Percentiles rank a stretch among this genome's conserved stretches.
phyloP scores from a whole-genome alignment of 345 rosid genomes.

The Microcos paniculata region DNA sequence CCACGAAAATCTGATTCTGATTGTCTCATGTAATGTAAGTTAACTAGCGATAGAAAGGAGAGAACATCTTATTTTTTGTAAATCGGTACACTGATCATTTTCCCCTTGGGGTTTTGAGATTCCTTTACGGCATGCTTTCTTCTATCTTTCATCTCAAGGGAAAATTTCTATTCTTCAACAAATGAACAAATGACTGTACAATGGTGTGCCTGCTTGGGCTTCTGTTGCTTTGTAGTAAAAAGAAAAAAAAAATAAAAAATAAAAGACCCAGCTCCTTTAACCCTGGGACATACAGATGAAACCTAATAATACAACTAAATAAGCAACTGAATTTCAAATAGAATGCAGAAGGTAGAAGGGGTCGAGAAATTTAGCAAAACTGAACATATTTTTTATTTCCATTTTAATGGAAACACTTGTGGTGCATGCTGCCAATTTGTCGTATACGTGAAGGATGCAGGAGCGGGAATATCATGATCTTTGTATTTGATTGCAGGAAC shows the following conservation, averaged over 20 bases:
- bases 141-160: constrained; percentile 24
- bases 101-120: background rate
- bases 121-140: constrained; percentile 14
- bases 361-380: background rate
- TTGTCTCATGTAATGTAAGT: background rate
- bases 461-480: constrained; percentile 26
- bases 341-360: background rate
- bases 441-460: constrained; percentile 11
- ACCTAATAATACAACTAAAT: constrained; percentile 16
- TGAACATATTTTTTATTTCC: constrained; percentile 11
- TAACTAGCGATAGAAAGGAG: too few species aligned
- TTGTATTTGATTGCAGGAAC: constrained; percentile 29
- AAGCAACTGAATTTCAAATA: constrained; percentile 20
- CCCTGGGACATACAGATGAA: constrained; percentile 16
- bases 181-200: constrained; percentile 73
- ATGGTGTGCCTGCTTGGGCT: constrained; percentile 26
- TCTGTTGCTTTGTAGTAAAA: constrained; percentile 15
- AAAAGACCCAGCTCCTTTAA: constrained; percentile 30
- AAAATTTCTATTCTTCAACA: constrained; percentile 38
- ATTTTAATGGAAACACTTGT: background rate
- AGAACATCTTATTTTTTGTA: background rate
- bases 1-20: background rate
- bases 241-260: background rate
- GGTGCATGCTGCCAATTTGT: constrained; percentile 15
- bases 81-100: background rate